These are phyloP conservation scores for Tolypocladium amazonense DNA, from an alignment of 2,329 filamentous ascomycete species.

Conservation along the genomic window DNA sequence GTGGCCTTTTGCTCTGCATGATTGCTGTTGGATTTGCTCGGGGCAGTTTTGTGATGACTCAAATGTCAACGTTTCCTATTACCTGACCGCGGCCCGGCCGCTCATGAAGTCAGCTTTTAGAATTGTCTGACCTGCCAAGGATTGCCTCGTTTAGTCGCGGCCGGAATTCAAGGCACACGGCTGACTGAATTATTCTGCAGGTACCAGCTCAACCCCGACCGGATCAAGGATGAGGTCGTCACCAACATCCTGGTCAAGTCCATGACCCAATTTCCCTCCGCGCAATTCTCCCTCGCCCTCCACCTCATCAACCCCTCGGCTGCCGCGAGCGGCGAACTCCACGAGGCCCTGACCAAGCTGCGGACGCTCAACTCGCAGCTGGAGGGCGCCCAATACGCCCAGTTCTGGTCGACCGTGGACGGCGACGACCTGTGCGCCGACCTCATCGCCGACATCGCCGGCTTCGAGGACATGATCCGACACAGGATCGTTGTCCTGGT, in stretches of 20 bases:
- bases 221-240: constrained; percentile 90
- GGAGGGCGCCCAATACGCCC: constrained; percentile 77
- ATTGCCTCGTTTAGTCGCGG: not conserved
- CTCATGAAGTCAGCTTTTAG: constrained; percentile 33
- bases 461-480: constrained; percentile 90
- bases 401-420: constrained; percentile 90
- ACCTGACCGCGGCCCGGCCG: constrained; percentile 53
- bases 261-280: constrained; percentile 90
- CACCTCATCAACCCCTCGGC: constrained; percentile 83
- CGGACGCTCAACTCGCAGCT: constrained; percentile 76
- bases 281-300: constrained; percentile 89
- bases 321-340: constrained; percentile 57
- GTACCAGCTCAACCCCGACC: constrained; percentile 99
- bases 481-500: constrained; percentile 82
- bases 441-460: constrained; percentile 83
- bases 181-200: constrained; percentile 32
- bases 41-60: constrained; percentile 55
- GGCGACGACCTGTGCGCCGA: constrained; percentile 94
- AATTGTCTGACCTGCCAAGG: constrained; percentile 54
- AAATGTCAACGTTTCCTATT: constrained; percentile 93
- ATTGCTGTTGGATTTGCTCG: constrained; percentile 4
- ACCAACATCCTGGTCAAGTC: constrained; percentile 99
- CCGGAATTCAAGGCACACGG: not conserved
- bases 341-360: constrained; percentile 86
- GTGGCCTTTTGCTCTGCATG: constrained; percentile 28